Base-by-base conservation (phyloP, 768 basidiomycete genomes). In the Termitomyces bulborhizus region DNA sequence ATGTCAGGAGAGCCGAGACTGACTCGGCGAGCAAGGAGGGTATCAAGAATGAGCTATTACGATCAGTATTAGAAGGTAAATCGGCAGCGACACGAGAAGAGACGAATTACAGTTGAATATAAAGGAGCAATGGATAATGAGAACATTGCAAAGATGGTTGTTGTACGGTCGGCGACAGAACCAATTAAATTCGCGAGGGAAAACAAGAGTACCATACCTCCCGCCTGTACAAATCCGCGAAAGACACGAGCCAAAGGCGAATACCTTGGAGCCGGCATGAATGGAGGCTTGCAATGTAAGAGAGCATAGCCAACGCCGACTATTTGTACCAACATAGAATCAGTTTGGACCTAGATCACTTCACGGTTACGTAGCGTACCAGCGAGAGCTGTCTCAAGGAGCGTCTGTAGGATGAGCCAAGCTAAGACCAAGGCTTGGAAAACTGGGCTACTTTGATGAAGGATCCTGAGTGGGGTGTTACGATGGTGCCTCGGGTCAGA, bases 51-150 rank as follows among this genome's bases (percentile, higher is more conserved):
- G 26, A 53, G 18, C 59, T 60, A 3, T 15, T 13, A 9, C 3
- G 8, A 11, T 16, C 3, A 13, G 2, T 13, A 31, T 48, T 29
- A 43, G 26, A n/a, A 43, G 2, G 31, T 29, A 29, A 29, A 32
- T 9, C 11, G 21, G 50, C 9, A n/a, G 11, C n/a, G 31, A n/a
- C 6, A 1, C 21, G 40, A 41, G 27, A 12, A 36, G n/a, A 29
- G 50, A 34, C n/a, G 24, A 4, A 54, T 72, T 47, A 76, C 76
- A 41, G 70, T 72, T 0, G 74, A 71, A 55, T 77, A 77, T 44
- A 78, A 66, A 16, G 75, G 71, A 24, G 75, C 73, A 24, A 76
- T 62, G 0, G 75, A 70, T 9, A 75, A 63, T 3, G 69, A 65
- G 45, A 78, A 76, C 63, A 76, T 68, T 24, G 65, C 61, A 39